A percentile compares a stretch with the other conserved stretches of the same genome.
Evolutionary conservation across 176 grass and related monocot species (phyloP).

Genomic region (Triticum aestivum): IWGSC_CS_RefSeq_v2.1 NC_057813.1:219442273-219442772

Average conservation of each 20-base stretch:
- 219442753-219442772: background rate
- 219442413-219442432: background rate
- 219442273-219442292: background rate
- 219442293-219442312: background rate
- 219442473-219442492: background rate
- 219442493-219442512: background rate
- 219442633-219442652: constrained; percentile 62
- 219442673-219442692: constrained; percentile 41
- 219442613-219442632: constrained; percentile 61
- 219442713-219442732: background rate
- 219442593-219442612: constrained; percentile 54
- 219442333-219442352: background rate
- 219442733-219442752: background rate
- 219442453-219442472: background rate
- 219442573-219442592: constrained; percentile 31
- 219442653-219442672: constrained; percentile 86
- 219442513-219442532: background rate
- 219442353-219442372: background rate
- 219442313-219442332: background rate
- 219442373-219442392: background rate
- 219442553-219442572: background rate
- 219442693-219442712: constrained; percentile 4
- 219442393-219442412: background rate
- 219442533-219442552: background rate
- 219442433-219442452: background rate